A percentile compares a stretch with the other conserved stretches of the same genome.
These are phyloP conservation scores for Rubroboletus satanas DNA, from an alignment of 768 basidiomycete genomes.

Conservation along the genomic window DNA sequence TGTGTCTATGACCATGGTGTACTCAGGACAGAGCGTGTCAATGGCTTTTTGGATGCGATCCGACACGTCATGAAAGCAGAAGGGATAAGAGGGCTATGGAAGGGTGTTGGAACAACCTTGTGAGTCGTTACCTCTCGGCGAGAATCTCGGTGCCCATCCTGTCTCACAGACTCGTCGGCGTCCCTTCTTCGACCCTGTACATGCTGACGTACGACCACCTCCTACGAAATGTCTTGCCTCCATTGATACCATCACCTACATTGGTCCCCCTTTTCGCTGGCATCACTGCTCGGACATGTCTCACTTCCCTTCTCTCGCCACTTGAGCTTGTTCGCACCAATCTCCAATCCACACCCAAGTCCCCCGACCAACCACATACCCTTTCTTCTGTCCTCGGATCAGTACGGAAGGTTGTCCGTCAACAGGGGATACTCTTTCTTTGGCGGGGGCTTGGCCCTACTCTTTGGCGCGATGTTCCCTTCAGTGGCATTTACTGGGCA, in stretches of 20 bases:
- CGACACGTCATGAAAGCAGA: conserved; percentile 76
- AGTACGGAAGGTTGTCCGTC: conserved; percentile 54
- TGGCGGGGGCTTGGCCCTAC: conserved; percentile 93
- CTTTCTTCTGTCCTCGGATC: conserved; percentile 69
- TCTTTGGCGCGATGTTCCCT: conserved; percentile 96
- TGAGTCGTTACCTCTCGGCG: conserved; percentile 36
- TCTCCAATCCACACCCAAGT: conserved; percentile 80
- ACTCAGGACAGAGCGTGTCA: conserved; percentile 67
- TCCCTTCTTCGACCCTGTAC: conserved; percentile 89
- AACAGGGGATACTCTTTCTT: conserved; percentile 64
- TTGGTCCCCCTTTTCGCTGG: conserved; percentile 78
- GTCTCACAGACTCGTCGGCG: conserved; percentile 68
- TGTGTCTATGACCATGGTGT: conserved; percentile 77
- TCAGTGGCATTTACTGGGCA: conserved; percentile 96
- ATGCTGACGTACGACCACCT: conserved; percentile 96
- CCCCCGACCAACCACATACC: conserved; percentile 68
- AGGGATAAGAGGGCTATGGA: conserved; percentile 87
- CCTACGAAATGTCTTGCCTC: conserved; percentile 56
- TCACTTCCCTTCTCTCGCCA: conserved; percentile 79
- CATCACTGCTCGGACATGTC: conserved; percentile 71
- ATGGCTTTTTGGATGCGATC: conserved; percentile 84
- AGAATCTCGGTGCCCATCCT: conserved; percentile 8
- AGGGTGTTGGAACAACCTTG: conserved; percentile 90
- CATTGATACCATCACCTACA: conserved; percentile 49
- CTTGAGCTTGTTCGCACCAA: conserved; percentile 93